Conservation (phyloP, 345 rosid species). For the Eucalyptus sp. region DNA sequence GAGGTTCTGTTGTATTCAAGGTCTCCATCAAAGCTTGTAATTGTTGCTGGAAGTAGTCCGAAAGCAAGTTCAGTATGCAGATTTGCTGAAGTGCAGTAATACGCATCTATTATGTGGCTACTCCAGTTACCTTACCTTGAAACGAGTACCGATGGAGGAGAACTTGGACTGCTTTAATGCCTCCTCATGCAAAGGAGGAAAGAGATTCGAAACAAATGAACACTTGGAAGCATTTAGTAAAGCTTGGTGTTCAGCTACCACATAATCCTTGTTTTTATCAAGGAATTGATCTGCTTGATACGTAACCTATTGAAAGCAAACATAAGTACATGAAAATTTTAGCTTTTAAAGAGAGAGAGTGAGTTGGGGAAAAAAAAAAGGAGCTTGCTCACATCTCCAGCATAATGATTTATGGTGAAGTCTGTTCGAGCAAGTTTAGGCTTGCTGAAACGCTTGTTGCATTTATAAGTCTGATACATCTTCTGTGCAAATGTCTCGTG, state of each 20-base stretch:
- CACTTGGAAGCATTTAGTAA: conserved; percentile 71
- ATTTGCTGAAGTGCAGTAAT: neutral
- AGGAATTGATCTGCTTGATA: conserved; percentile 96
- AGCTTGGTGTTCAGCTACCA: conserved; percentile 98
- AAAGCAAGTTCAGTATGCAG: neutral
- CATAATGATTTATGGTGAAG: conserved; percentile 93
- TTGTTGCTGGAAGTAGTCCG: conserved; percentile 46
- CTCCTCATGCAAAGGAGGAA: conserved; percentile 86
- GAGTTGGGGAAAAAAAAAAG: neutral
- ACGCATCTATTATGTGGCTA: neutral
- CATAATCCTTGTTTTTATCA: conserved; percentile 98
- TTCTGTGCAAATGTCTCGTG: conserved; percentile 99
- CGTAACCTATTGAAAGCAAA: conserved; percentile 38
- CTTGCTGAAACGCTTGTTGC: conserved; percentile 85
- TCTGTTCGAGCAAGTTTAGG: conserved; percentile 97
- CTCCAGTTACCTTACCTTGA: conserved; percentile 47
- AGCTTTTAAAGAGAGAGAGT: neutral
- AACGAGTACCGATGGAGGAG: conserved; percentile 96
- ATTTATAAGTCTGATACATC: conserved; percentile 91
- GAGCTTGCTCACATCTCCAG: conserved; percentile 72
- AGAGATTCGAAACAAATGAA: conserved; percentile 61
- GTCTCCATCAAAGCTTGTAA: conserved; percentile 99
- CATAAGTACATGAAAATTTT: neutral
- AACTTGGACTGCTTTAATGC: conserved; percentile 91
- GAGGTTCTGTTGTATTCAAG: conserved; percentile 88